Evolutionary conservation across 805 yeast species (phyloP).

Genomic region (Yamadazyma ubonensis): DNA sequence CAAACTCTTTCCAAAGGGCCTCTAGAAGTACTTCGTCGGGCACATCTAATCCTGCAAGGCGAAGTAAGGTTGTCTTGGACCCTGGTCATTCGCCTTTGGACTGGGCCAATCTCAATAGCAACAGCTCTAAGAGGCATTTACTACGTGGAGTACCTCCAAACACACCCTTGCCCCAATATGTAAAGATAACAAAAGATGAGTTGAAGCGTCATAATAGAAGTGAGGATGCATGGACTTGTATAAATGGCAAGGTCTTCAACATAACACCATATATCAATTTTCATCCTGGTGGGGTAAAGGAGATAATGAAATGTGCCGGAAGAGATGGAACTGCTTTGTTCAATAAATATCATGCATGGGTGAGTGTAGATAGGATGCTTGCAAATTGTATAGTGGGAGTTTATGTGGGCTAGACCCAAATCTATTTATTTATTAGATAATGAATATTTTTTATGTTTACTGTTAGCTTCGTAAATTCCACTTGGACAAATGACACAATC

Average conservation of each 20-base stretch:
- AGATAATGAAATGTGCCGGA: conserved; percentile 78
- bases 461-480: background rate
- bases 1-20: conserved; percentile 39
- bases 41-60: conserved; percentile 6
- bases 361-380: conserved; percentile 77
- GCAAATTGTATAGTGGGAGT: conserved; percentile 77
- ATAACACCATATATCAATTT: conserved; percentile 78
- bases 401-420: conserved; percentile 18
- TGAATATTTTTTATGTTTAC: conserved; percentile 1
- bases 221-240: conserved; percentile 85
- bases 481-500: conserved; percentile 51
- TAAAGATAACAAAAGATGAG: conserved; percentile 56
- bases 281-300: conserved; percentile 91
- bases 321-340: conserved; percentile 77
- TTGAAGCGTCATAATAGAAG: conserved; percentile 54
- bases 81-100: conserved; percentile 88
- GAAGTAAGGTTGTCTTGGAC: conserved; percentile 56
- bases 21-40: conserved; percentile 9
- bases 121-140: conserved; percentile 39
- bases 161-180: conserved; percentile 51
- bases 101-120: conserved; percentile 66
- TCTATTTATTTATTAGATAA: conserved; percentile 1
- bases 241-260: conserved; percentile 80
- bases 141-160: conserved; percentile 52
- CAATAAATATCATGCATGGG: conserved; percentile 70